Evolutionary conservation across 2,329 filamentous ascomycete genomes (phyloP).

Genomic region (Didymella keratinophila): DNA sequence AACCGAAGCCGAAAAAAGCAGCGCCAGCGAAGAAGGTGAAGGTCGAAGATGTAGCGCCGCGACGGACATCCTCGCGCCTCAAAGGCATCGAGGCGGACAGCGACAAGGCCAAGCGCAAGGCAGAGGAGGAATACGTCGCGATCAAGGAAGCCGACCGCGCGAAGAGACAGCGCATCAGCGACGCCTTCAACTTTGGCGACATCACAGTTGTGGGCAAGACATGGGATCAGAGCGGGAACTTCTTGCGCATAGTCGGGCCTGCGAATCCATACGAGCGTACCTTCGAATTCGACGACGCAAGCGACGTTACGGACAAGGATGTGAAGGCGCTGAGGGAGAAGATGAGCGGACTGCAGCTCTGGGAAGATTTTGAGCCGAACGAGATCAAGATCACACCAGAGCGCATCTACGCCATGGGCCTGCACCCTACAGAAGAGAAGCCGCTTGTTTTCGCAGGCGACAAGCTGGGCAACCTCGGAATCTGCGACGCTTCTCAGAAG

Average conservation of each 20-base stretch:
- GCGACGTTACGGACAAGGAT: conserved; percentile 78
- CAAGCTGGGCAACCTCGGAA: conserved; percentile 87
- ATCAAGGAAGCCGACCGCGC: conserved; percentile 64
- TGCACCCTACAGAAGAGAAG: conserved; percentile 88
- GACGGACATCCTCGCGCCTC: conserved; percentile 68
- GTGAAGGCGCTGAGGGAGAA: conserved; percentile 75
- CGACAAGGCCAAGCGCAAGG: conserved; percentile 73
- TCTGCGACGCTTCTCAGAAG: conserved; percentile 86
- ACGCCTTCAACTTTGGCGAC: conserved; percentile 75
- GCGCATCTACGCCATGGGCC: conserved; percentile 75
- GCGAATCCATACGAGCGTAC: conserved; percentile 84
- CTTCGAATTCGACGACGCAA: conserved; percentile 83
- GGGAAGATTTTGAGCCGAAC: conserved; percentile 81
- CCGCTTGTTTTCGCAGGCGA: conserved; percentile 92
- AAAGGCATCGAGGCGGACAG: conserved; percentile 70
- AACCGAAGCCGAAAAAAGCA: conserved; percentile 54
- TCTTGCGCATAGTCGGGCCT: conserved; percentile 71
- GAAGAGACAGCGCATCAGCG: conserved; percentile 71
- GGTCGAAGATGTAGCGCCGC: conserved; percentile 62
- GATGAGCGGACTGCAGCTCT: conserved; percentile 80
- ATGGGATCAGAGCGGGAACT: conserved; percentile 72
- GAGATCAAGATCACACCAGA: conserved; percentile 54
- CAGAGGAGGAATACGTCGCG: conserved; percentile 68
- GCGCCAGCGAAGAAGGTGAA: conserved; percentile 63
- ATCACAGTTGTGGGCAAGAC: conserved; percentile 82